These are phyloP conservation scores for Ascoidea rubescens DNA, from an alignment of 805 yeast species.

Conservation along the genomic window DNA sequence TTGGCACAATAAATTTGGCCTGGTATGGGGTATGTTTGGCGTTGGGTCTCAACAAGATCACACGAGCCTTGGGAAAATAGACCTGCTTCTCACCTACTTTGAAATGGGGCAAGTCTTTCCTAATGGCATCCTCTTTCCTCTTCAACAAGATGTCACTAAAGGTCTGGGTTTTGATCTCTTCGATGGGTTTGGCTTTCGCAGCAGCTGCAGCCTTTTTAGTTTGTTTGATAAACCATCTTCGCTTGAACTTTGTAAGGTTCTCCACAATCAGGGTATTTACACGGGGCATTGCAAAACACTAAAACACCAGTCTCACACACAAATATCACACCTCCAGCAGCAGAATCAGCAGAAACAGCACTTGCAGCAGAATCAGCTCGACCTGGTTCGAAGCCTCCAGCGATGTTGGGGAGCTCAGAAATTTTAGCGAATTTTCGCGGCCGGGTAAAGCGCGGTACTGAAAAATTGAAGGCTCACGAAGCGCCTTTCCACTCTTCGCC, in stretches of 20 bases:
- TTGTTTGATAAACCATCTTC: too few relatives aligned
- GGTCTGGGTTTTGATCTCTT: constrained; percentile 13
- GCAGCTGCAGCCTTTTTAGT: constrained; percentile 10
- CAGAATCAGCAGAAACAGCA: too few relatives aligned
- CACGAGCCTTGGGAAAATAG: constrained; percentile 76
- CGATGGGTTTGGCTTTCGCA: constrained; percentile 8
- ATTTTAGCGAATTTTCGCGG: too few relatives aligned
- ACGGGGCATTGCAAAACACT: too few relatives aligned
- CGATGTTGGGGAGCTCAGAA: too few relatives aligned
- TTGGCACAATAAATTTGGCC: constrained; percentile 91
- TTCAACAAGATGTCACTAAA: constrained; percentile 18
- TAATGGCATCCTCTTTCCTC: constrained; percentile 35
- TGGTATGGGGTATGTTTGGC: constrained; percentile 97
- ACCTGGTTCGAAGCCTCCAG: too few relatives aligned
- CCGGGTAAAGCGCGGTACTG: too few relatives aligned
- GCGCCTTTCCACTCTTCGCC: too few relatives aligned
- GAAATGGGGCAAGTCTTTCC: constrained; percentile 64
- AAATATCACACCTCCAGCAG: constrained; percentile 11
- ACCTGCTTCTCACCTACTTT: constrained; percentile 61
- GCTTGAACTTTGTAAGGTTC: too few relatives aligned
- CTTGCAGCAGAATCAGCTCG: too few relatives aligned
- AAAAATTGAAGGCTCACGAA: too few relatives aligned
- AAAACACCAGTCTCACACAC: constrained; percentile 1
- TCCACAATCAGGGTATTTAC: too few relatives aligned
- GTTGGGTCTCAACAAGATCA: constrained; percentile 72